Base-by-base conservation (phyloP, 306 rosid genomes). In the Vigna reflexopilosa region DNA sequence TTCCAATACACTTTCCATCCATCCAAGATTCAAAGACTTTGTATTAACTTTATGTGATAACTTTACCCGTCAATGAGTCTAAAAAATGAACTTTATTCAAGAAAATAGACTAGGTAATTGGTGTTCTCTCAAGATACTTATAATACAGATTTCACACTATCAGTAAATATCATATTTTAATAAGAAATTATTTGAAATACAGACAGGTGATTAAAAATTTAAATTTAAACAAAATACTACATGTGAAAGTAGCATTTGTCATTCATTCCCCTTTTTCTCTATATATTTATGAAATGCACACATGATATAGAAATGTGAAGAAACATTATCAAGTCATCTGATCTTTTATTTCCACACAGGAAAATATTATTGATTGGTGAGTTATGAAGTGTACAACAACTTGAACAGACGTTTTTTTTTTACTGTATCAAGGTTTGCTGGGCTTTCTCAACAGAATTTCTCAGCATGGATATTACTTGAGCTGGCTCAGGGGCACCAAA, bases 401-500 rank as follows among this genome's bases (percentile, higher is more conserved):
- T 75, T 51, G 17, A 45, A 54, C 26, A 70, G 55, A 71, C n/a
- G 20, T 68, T 44, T 64, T 26, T 26, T 22, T 55, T 56, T 32
- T 51, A 70, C 70, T 61, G 44, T 38, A 81, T 79, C 51, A 70
- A 22, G 72, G 74, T 83, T 78, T 82, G 78, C 76, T 89, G 94
- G 69, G 85, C 87, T 83, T 80, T 83, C 77, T 91, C 90, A 9
- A 95, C 89, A 72, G 86, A 87, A 62, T 81, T 85, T 82, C 90
- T 83, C 88, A 95, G 42, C 28, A 89, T 80, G 82, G 97, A 91
- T 74, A 93, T 92, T 42, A 93, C 98, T 62, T 87, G 70, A 56
- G 82, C 89, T 52, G 99, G 99, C 56, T 93, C 93, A 4, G 97
- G 76, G 76, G 96, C 94, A 81, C 99, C 97, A 72, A 95, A 93